phyloP scores from a whole-genome alignment of 2,329 filamentous ascomycete genomes.

The Calonectria multiphialidica region DNA sequence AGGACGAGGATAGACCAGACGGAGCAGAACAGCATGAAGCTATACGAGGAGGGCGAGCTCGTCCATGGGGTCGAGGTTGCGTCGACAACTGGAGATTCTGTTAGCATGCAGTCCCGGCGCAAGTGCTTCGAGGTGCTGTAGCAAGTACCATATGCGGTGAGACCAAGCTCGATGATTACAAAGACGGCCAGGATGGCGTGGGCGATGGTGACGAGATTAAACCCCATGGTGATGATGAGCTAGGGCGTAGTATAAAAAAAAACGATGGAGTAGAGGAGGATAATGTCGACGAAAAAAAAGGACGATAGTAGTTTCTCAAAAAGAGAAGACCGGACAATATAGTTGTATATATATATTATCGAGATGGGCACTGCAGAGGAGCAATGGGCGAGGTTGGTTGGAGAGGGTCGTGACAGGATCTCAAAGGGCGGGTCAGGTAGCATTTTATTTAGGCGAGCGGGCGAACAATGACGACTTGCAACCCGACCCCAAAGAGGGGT shows the following conservation, averaged over 20 bases:
- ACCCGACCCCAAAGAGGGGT: conserved; percentile 3
- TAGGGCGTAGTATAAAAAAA: neutral
- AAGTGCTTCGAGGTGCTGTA: conserved; percentile 4
- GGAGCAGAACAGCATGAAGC: conserved; percentile 84
- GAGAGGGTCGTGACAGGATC: neutral
- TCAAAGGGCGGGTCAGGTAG: conserved; percentile 27
- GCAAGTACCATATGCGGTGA: conserved; percentile 77
- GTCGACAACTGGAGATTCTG: conserved; percentile 45
- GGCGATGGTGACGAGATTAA: conserved; percentile 70
- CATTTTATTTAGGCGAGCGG: conserved; percentile 29
- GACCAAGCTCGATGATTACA: conserved; percentile 79
- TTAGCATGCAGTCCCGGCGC: conserved; percentile 3
- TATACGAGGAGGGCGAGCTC: conserved; percentile 67
- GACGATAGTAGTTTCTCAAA: neutral
- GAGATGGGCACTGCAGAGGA: neutral
- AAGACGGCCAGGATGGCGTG: conserved; percentile 77
- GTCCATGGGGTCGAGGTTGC: conserved; percentile 42
- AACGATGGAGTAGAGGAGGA: neutral
- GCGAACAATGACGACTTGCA: conserved; percentile 30
- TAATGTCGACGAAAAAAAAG: neutral
- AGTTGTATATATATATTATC: neutral
- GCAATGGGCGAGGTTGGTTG: neutral
- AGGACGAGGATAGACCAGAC: conserved; percentile 83
- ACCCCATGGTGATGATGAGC: conserved; percentile 56
- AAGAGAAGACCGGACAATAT: neutral